Evolutionary conservation across 805 yeast genomes (phyloP).

Genomic region (Saturnispora saitoi): DNA sequence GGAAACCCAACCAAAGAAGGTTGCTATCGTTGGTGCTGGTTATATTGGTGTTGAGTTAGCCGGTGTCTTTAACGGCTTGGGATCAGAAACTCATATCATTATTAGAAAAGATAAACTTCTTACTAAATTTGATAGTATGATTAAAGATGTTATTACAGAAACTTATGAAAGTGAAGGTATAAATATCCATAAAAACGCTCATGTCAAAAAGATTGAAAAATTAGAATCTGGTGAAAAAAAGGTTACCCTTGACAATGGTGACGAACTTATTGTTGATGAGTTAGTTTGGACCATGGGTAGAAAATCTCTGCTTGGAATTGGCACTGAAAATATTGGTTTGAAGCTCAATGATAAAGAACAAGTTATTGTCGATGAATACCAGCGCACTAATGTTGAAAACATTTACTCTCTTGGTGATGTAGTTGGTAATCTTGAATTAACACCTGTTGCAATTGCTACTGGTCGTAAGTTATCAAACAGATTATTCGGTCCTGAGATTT

Average conservation of each 20-base stretch:
- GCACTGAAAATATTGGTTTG: slow-evolving; percentile 70
- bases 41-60: slow-evolving; percentile 94
- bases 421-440: slow-evolving; percentile 83
- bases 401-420: slow-evolving; percentile 91
- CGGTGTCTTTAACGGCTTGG: slow-evolving; percentile 86
- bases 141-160: slow-evolving; percentile 73
- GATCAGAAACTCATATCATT: slow-evolving; percentile 76
- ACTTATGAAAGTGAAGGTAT: slow-evolving; percentile 77
- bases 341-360: slow-evolving; percentile 51
- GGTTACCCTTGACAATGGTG: slow-evolving; percentile 36
- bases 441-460: slow-evolving; percentile 98
- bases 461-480: slow-evolving; percentile 92
- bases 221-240: slow-evolving; percentile 41
- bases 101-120: slow-evolving; percentile 88
- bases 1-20: slow-evolving; percentile 77
- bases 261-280: slow-evolving; percentile 58
- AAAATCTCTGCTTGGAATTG: slow-evolving; percentile 62
- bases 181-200: slow-evolving; percentile 61
- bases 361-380: slow-evolving; percentile 79
- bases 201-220: slow-evolving; percentile 41
- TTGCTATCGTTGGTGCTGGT: slow-evolving; percentile 96
- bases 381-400: slow-evolving; percentile 62
- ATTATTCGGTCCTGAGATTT: slow-evolving; percentile 71
- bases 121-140: slow-evolving; percentile 76
- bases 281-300: slow-evolving; percentile 95